A percentile compares a stretch with the other conserved stretches of the same genome.
Evolutionary conservation across 495 filamentous ascomycete genomes (phyloP).

Genomic region (Cetradonia linearis): DNA sequence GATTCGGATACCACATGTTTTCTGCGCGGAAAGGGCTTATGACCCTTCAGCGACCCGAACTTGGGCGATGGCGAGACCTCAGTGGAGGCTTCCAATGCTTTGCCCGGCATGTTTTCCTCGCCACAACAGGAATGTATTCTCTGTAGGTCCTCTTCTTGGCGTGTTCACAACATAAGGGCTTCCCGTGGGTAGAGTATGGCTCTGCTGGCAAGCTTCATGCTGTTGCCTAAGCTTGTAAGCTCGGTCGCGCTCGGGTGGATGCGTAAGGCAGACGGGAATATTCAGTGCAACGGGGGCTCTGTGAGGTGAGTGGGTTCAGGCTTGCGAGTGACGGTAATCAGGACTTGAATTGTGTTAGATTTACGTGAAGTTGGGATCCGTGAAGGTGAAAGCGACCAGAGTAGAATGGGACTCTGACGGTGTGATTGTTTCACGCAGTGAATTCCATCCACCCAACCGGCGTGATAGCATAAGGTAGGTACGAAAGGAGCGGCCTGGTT

Average conservation of each 20-base stretch:
- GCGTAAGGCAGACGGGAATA: not conserved
- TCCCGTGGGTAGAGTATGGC: not conserved
- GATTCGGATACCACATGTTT: conserved; percentile 2
- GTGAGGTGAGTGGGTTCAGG: not conserved
- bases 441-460: not conserved
- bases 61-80: conserved; percentile 5
- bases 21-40: conserved; percentile 14
- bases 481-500: not conserved
- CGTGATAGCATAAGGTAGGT: not conserved
- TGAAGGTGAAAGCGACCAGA: not conserved
- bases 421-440: not conserved
- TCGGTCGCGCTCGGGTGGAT: conserved; percentile 4
- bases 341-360: not conserved
- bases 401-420: not conserved
- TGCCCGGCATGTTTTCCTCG: conserved; percentile 9
- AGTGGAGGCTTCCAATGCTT: not conserved
- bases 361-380: not conserved
- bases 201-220: conserved; percentile 9
- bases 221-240: not conserved
- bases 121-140: not conserved
- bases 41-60: conserved; percentile 15
- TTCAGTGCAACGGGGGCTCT: not conserved
- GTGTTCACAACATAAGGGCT: not conserved
- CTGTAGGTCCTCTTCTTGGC: not conserved
- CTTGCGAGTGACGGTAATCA: not conserved